phyloP scores from a whole-genome alignment of 1,284 basidiomycete genomes.

The Apiotrichum siamense region DNA sequence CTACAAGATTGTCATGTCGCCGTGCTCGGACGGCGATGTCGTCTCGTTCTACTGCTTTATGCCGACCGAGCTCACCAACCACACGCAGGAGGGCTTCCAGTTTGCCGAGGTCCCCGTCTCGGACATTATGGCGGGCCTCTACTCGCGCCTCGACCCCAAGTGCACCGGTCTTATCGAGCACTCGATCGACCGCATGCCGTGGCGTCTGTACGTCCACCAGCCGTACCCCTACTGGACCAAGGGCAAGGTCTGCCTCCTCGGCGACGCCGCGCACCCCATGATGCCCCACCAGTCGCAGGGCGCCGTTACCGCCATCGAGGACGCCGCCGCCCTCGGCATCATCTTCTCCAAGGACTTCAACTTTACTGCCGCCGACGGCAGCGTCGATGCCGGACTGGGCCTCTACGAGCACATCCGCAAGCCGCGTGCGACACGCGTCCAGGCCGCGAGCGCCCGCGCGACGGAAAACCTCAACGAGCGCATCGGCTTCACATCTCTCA shows the following conservation, averaged over 20 bases:
- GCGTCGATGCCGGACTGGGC: constrained; percentile 34
- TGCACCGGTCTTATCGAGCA: constrained; percentile 38
- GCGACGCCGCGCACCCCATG: constrained; percentile 43
- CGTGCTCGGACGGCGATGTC: constrained; percentile 38
- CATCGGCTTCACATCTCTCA: constrained; percentile 45
- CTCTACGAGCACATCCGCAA: constrained; percentile 46
- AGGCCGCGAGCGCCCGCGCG: constrained; percentile 36
- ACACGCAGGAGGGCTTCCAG: constrained; percentile 46
- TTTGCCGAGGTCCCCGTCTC: constrained; percentile 40
- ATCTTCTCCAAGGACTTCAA: constrained; percentile 31
- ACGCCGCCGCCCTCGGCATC: constrained; percentile 38
- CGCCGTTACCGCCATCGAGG: constrained; percentile 39
- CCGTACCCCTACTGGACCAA: constrained; percentile 40
- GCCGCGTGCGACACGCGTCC: constrained; percentile 45
- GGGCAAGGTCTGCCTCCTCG: constrained; percentile 34
- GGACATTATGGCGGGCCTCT: constrained; percentile 40
- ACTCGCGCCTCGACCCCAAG: constrained; percentile 39
- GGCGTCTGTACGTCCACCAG: constrained; percentile 46
- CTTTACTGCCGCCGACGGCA: constrained; percentile 37
- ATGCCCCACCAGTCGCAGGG: constrained; percentile 38
- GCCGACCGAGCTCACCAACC: constrained; percentile 43
- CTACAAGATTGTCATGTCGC: constrained; percentile 48
- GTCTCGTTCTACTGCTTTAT: constrained; percentile 47
- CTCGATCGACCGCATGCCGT: constrained; percentile 44
- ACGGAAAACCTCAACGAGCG: constrained; percentile 47